Evolutionary conservation across 1,139 yeast genomes (phyloP).

Genomic region (Sugiyamaella japonica): DNA sequence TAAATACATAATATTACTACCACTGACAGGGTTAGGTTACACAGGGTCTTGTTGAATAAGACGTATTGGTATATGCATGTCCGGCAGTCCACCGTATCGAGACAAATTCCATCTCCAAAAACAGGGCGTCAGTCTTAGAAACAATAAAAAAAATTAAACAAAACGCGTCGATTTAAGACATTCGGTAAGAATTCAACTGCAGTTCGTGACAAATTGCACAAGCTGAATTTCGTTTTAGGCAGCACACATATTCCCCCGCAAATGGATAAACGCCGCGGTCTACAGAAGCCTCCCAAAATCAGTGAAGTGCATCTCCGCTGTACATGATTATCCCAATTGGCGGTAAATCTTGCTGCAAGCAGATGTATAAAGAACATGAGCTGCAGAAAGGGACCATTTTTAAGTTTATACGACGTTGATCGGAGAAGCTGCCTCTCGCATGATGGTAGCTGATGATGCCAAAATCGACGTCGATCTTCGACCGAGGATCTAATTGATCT

Average conservation of each 20-base stretch:
- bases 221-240: not conserved
- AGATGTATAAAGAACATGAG: not conserved
- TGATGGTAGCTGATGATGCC: not conserved
- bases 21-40: not conserved
- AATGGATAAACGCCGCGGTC: not conserved
- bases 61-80: not conserved
- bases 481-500: not conserved
- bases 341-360: not conserved
- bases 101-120: not conserved
- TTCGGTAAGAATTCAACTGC: not conserved
- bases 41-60: not conserved
- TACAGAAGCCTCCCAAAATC: not conserved
- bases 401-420: not conserved
- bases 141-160: not conserved
- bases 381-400: not conserved
- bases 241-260: not conserved
- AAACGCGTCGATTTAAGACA: not conserved
- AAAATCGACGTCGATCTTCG: not conserved
- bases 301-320: not conserved
- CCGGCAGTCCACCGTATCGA: not conserved
- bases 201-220: not conserved
- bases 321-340: not conserved
- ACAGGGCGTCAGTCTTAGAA: not conserved
- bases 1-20: conserved; percentile 45
- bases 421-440: not conserved